Evolutionary conservation across 257 asterid genomes (phyloP).

Genomic region (Datura wrightii): DNA sequence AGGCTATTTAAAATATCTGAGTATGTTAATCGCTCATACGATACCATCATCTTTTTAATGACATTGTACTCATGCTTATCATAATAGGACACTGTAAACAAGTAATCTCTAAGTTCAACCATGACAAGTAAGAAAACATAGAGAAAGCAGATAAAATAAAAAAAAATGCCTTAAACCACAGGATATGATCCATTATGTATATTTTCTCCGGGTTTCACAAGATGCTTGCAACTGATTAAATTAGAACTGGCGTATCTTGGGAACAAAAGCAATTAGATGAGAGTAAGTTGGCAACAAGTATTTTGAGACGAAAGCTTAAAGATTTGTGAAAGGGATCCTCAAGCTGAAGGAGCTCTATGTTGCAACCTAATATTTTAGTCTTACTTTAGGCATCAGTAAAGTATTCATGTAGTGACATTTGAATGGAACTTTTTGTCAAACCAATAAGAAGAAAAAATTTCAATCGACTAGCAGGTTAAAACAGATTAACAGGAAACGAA

Average conservation of each 20-base stretch:
- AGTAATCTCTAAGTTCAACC: not conserved
- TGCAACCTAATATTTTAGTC: not conserved
- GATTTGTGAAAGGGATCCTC: not conserved
- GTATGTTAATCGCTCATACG: not conserved
- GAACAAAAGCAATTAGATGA: not conserved
- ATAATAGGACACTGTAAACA: not conserved
- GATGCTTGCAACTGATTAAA: not conserved
- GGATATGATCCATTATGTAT: not conserved
- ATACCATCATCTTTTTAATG: not conserved
- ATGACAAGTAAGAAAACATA: not conserved
- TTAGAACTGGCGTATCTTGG: not conserved
- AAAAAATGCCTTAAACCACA: not conserved
- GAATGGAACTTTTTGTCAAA: not conserved
- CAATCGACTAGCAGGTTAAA: not conserved
- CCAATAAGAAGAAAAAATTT: not conserved
- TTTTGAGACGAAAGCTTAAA: not conserved
- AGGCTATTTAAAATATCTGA: not conserved
- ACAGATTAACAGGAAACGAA: constrained; percentile 18
- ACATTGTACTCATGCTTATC: not conserved
- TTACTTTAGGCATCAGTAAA: not conserved
- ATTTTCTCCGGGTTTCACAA: not conserved
- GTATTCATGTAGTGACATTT: not conserved
- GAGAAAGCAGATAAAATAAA: not conserved
- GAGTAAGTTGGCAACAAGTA: not conserved
- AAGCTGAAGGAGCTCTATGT: not conserved